Conservation (phyloP, 2,329 filamentous ascomycete species). For the Ascochyta rabiei region DNA sequence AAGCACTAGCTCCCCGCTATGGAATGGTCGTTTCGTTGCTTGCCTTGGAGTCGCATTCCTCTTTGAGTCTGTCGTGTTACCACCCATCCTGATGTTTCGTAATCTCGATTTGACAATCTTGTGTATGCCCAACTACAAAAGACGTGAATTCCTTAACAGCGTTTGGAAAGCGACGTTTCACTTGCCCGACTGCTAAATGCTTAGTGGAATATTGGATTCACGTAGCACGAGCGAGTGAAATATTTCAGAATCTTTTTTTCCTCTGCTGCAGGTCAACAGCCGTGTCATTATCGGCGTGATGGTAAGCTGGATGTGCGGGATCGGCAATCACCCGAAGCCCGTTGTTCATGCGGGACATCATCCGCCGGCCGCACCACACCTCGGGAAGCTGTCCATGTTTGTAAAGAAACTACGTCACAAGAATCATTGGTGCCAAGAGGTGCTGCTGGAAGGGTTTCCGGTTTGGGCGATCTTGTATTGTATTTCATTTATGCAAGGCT, state of each 20-base stretch:
- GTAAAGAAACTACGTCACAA: neutral
- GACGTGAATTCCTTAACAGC: neutral
- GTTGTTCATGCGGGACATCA: slow-evolving; percentile 10
- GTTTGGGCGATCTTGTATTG: neutral
- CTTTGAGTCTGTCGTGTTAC: neutral
- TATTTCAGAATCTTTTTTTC: neutral
- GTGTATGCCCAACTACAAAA: neutral
- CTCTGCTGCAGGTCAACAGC: slow-evolving; percentile 9
- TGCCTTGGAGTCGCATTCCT: slow-evolving; percentile 14
- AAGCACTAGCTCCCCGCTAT: neutral
- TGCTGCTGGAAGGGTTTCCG: slow-evolving; percentile 1
- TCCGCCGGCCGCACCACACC: slow-evolving; percentile 8
- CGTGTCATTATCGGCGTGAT: slow-evolving; percentile 26
- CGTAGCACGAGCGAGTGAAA: neutral
- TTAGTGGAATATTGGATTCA: neutral
- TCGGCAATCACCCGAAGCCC: slow-evolving; percentile 38
- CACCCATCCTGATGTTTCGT: slow-evolving; percentile 12
- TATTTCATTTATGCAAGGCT: neutral
- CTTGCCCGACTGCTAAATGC: neutral
- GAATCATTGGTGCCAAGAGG: neutral
- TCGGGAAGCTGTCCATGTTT: neutral
- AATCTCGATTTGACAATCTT: neutral
- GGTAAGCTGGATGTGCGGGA: slow-evolving; percentile 25
- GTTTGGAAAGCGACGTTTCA: neutral
- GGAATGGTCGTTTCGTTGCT: neutral